These are phyloP conservation scores for Bertia moriformis DNA, from an alignment of 2,329 filamentous ascomycete species.

Conservation along the genomic window DNA sequence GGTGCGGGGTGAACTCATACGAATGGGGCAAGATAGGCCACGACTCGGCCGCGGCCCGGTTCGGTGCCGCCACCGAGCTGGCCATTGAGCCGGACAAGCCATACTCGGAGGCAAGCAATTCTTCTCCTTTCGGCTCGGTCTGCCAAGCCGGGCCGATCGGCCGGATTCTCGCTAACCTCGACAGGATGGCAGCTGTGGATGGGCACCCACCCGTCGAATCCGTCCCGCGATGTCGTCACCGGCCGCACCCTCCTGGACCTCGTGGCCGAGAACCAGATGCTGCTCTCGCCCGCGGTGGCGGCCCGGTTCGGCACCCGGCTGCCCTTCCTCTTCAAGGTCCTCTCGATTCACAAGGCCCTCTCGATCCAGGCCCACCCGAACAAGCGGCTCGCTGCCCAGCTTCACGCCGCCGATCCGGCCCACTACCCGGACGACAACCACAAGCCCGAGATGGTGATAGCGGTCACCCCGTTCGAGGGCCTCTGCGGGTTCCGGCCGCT, in stretches of 20 bases:
- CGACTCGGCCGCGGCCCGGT: slow-evolving; percentile 76
- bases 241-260: slow-evolving; percentile 77
- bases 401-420: slow-evolving; percentile 73
- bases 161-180: too few relatives aligned
- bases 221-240: slow-evolving; percentile 78
- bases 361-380: slow-evolving; percentile 96
- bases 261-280: slow-evolving; percentile 69
- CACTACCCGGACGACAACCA: slow-evolving; percentile 99
- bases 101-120: too few relatives aligned
- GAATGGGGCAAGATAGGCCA: slow-evolving; percentile 94
- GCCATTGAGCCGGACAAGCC: slow-evolving; percentile 73
- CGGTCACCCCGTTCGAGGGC: slow-evolving; percentile 88
- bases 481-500: slow-evolving; percentile 89
- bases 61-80: slow-evolving; percentile 74
- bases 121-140: too few relatives aligned
- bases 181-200: slow-evolving; percentile 99
- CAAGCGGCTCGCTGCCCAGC: slow-evolving; percentile 79
- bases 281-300: slow-evolving; percentile 61
- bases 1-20: slow-evolving; percentile 92
- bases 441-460: slow-evolving; percentile 99
- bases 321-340: slow-evolving; percentile 93
- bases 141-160: too few relatives aligned
- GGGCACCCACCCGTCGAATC: slow-evolving; percentile 93
- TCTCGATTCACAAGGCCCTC: slow-evolving; percentile 88
- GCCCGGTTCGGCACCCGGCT: slow-evolving; percentile 68